phyloP scores from a whole-genome alignment of 2,329 filamentous ascomycete species.

The Exophiala bonariae region DNA sequence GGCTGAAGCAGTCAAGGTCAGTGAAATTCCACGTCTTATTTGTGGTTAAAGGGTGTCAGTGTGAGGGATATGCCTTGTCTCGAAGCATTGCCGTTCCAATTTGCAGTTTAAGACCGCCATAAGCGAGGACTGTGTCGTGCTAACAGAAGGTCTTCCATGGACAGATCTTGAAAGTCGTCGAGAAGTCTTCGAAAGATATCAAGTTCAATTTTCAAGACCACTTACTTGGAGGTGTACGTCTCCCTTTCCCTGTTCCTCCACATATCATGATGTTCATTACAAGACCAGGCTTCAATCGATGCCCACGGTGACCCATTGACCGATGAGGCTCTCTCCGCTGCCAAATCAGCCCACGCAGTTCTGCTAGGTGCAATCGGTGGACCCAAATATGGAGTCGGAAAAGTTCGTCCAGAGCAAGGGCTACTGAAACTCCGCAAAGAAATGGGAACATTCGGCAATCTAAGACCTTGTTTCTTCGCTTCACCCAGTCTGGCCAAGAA shows the following conservation, averaged over 20 bases:
- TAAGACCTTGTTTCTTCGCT: constrained; percentile 93
- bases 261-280: background rate
- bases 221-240: constrained; percentile 83
- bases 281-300: constrained; percentile 67
- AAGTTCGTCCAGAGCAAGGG: constrained; percentile 88
- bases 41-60: too few relatives aligned
- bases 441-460: constrained; percentile 90
- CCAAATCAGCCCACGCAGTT: constrained; percentile 83
- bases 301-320: constrained; percentile 76
- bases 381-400: constrained; percentile 92
- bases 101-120: too few relatives aligned
- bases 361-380: constrained; percentile 92
- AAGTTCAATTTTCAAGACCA: constrained; percentile 91
- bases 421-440: constrained; percentile 89
- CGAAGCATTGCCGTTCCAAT: background rate
- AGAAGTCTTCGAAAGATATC: constrained; percentile 66
- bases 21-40: background rate
- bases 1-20: constrained; percentile 80
- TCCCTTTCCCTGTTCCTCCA: background rate
- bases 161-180: constrained; percentile 76
- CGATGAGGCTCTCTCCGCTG: constrained; percentile 76
- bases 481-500: constrained; percentile 79
- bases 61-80: too few relatives aligned
- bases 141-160: constrained; percentile 6
- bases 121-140: background rate